Base-by-base conservation (phyloP, 805 yeast genomes). In the Millerozyma acaciae region DNA sequence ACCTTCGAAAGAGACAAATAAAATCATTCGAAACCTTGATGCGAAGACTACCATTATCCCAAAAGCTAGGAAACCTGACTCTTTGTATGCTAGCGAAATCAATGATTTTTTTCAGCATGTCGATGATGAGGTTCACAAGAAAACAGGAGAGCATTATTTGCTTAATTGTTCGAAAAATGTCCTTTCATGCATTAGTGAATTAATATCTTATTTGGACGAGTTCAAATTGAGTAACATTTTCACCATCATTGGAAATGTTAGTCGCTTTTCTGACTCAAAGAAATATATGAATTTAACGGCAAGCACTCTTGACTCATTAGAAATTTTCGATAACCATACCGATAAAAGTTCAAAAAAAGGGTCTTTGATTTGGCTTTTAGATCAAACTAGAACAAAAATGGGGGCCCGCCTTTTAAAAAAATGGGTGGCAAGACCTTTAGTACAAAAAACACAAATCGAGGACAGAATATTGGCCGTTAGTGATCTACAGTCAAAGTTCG, bases 401-500 rank as follows among this genome's bases (percentile, higher is more conserved):
- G 98, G 98, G 0, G 71, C 67, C 28, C 58, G 96, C 34, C 46
- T 76, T 38, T 53, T 93, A 9, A 65, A 69, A 18, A 62, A 72
- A 23, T 93, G 98, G 98, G 59, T 89, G 0, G 66, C 77, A 1
- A 65, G 70, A 39, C 98, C 98, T 1, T 64, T 89, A 15, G 57
- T 75, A 0, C 68, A 77, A 26, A 60, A 66, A 19, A 65, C 59
- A 1, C 59, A 60, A 6, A 82, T 93, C 2, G 68, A 72, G 35
- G 65, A 68, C n/a, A 68, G 98, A 16, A 59, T 73, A 0, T 73
- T 73, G 25, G 87, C 95, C 0, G 70, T 66, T 6, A 57, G 43
- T 3, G 61, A 55, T 32, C 39, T 66, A 22, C 42, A 45, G 3
- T 37, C 42, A 4, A 52, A 41, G 5, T 65, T 51, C 34, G 53